Evolutionary conservation across 768 basidiomycete species (phyloP), one percentile per base, ranked within the genome.

Genomic region (Leccinum truebloodii): DNA sequence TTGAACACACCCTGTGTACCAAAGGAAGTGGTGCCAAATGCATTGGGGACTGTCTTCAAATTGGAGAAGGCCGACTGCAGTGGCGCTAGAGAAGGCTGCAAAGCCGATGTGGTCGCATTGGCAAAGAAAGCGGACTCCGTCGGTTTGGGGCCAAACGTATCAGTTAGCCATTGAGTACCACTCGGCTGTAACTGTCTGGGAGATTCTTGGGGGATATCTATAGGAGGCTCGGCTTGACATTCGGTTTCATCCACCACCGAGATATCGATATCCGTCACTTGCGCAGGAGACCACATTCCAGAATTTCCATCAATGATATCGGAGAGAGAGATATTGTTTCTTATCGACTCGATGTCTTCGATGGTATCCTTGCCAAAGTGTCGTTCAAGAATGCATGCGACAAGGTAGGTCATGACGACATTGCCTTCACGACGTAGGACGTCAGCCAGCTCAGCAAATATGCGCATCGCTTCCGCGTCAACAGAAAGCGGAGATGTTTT

Each of bases 341-440:
- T 79, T 59, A 92, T 83, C 26, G 73, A 72, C 65, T 90, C 89
- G 37, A 92, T 89, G 56, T 89, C 84, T 5, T 91, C 87, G 61
- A 92, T 86, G 4, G 92, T 85, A 49, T 89, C 90, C 66, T 85
- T 82, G 65, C 90, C 88, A 70, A 98, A 95, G 52, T 93, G 79
- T n/a, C 88, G 77, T 71, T 96, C 92, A 49, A 95, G 78, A 52
- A 98, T 84, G 69, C 94, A 97, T 0, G 91, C 93, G 26, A 97
- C 85, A 26, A 98, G 84, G 69, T 90, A 97, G 2, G 93, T 89
- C 83, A 93, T 90, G 14, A 86, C 75, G 2, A 79, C 75, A 55
- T 81, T 84, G 46, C 87, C 86, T 65, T 90, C 81, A 48, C 87
- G 81, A 59, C 86, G 81, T 26, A 92, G 80, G 28, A 86, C 83